Evolutionary conservation across 805 yeast genomes (phyloP).

Genomic region (Myxozyma sirexii): DNA sequence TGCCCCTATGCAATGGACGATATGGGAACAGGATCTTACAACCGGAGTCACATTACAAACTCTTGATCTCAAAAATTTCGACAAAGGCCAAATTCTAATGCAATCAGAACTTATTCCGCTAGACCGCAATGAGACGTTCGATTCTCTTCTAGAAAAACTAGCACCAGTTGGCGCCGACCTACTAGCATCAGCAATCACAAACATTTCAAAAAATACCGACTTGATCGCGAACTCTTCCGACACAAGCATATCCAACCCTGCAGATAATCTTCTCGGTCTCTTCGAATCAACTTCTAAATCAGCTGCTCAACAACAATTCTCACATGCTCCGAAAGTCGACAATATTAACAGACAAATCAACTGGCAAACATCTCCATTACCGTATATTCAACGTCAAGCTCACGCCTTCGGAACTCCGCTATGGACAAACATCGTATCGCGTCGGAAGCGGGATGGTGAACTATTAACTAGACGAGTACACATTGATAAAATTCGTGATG

Average conservation of each 20-base stretch:
- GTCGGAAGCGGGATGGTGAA: background rate
- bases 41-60: slow-evolving; percentile 93
- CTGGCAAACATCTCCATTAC: slow-evolving; percentile 14
- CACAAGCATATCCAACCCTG: background rate
- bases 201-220: slow-evolving; percentile 32
- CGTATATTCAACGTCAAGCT: slow-evolving; percentile 18
- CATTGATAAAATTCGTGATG: slow-evolving; percentile 4
- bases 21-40: slow-evolving; percentile 59
- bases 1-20: slow-evolving; percentile 81
- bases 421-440: slow-evolving; percentile 19
- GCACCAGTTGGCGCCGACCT: slow-evolving; percentile 65
- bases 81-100: slow-evolving; percentile 67
- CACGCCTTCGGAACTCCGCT: slow-evolving; percentile 31
- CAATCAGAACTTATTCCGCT: slow-evolving; percentile 56
- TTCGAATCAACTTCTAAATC: background rate
- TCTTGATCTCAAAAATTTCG: slow-evolving; percentile 84
- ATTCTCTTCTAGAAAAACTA: slow-evolving; percentile 52
- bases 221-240: background rate
- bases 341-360: slow-evolving; percentile 11
- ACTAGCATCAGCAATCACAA: slow-evolving; percentile 50
- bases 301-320: background rate
- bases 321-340: slow-evolving; percentile 26
- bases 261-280: background rate
- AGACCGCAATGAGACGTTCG: slow-evolving; percentile 48
- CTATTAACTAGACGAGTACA: slow-evolving; percentile 4